These are phyloP conservation scores for Ceraceosorus guamensis DNA, from an alignment of 1,284 basidiomycete genomes.

Conservation along the genomic window DNA sequence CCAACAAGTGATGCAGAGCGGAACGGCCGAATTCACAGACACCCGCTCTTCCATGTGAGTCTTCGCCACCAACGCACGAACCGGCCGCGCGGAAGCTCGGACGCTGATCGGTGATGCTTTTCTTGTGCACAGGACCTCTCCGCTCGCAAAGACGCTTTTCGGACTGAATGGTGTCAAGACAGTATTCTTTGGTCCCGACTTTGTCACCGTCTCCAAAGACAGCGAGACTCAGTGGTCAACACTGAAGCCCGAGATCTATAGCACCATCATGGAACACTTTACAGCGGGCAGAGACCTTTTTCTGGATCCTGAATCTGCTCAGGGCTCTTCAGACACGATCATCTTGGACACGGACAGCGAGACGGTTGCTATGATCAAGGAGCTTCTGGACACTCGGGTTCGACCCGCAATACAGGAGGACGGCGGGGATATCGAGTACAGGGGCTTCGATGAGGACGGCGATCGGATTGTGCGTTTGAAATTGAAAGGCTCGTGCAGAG, in stretches of 20 bases:
- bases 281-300: conserved; percentile 80
- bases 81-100: background rate
- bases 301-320: conserved; percentile 53
- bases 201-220: conserved; percentile 92
- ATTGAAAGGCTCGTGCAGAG: conserved; percentile 91
- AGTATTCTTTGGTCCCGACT: conserved; percentile 95
- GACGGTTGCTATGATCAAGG: conserved; percentile 98
- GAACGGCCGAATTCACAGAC: conserved; percentile 84
- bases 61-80: background rate
- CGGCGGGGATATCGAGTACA: conserved; percentile 79
- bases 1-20: conserved; percentile 72
- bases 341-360: conserved; percentile 95
- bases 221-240: conserved; percentile 76
- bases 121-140: conserved; percentile 55
- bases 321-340: conserved; percentile 85
- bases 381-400: conserved; percentile 87
- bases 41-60: conserved; percentile 48
- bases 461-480: conserved; percentile 63
- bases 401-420: conserved; percentile 95
- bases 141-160: conserved; percentile 85
- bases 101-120: background rate
- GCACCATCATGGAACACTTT: conserved; percentile 96
- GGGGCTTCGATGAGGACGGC: conserved; percentile 60
- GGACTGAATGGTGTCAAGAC: conserved; percentile 80
- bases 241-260: conserved; percentile 96